Base-by-base conservation (phyloP, 2,329 filamentous ascomycete genomes). In the Teratosphaeria pseudoeucalypti region DNA sequence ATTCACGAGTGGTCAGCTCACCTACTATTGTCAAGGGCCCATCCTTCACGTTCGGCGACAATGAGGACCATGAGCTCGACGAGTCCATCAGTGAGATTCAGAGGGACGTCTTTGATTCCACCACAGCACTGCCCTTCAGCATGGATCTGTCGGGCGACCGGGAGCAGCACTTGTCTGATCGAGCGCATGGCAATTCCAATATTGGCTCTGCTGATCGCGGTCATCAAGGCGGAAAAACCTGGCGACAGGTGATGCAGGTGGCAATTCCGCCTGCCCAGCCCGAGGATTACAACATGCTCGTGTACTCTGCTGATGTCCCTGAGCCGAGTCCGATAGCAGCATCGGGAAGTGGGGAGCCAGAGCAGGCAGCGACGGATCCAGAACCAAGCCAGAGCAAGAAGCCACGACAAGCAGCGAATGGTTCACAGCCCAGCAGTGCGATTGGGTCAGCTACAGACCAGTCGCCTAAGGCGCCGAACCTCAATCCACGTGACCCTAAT, bases 1-100 rank as follows among this genome's bases (percentile, higher is more conserved):
- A n/a, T 23, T n/a, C n/a, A 23, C 43, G n/a, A 19, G n/a, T 49
- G 9, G 43, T 6, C n/a, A 49, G 43, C 19, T 49, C 43, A n/a
- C 43, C 43, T 49, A 19, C 43, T 10, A 6, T 19, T 26, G 34
- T 16, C 11, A 39, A 32, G 11, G n/a, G 7, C 16, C 55, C 26
- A 26, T 29, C 26, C 6, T 57, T 47, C 27, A 34, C 60, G 5
- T 56, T 59, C 27, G 47, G 39, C 14, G 56, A 55, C 16, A 56
- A 53, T n/a, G 61, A 64, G 29, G 55, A 57, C 26, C 57, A 63
- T 32, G 62, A 62, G 12, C 34, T 63, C 5, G 55, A 58, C 57
- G 9, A 39, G 26, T 60, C 59, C 26, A 62, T 66, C 39, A 61
- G 63, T 27, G 65, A 66, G 47, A 56, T 65, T 10, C 57, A 62